These are phyloP conservation scores for Leucocoprinus leucothites DNA, from an alignment of 768 basidiomycete species.

Conservation along the genomic window DNA sequence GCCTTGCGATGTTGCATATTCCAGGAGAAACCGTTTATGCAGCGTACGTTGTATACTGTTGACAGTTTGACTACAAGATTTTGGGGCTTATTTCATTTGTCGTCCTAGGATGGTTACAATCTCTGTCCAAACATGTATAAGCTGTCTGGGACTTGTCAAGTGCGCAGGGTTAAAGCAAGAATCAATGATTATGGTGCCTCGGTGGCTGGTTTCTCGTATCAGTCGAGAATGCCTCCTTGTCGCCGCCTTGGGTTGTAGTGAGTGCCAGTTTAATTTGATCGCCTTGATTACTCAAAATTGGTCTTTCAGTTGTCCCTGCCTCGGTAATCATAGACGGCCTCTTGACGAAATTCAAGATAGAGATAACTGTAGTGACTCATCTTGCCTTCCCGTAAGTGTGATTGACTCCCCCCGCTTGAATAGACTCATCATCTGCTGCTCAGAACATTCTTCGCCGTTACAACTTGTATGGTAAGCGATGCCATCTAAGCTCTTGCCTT, in stretches of 20 bases:
- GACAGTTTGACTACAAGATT: too few species aligned
- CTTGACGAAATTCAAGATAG: not conserved
- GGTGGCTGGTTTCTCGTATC: not conserved
- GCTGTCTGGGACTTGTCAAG: too few species aligned
- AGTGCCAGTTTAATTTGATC: not conserved
- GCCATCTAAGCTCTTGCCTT: not conserved
- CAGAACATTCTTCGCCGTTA: conserved; percentile 8
- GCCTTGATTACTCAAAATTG: not conserved
- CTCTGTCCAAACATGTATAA: not conserved
- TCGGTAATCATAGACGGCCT: not conserved
- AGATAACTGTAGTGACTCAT: not conserved
- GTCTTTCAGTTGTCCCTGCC: not conserved
- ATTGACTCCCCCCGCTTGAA: not conserved
- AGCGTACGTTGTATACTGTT: not conserved
- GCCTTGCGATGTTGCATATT: not conserved
- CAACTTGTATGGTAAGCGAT: conserved; percentile 14
- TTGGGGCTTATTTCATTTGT: not conserved
- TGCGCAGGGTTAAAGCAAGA: too few species aligned
- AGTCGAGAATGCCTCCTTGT: not conserved
- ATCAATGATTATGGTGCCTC: too few species aligned
- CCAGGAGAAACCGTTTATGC: not conserved
- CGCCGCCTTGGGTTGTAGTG: not conserved
- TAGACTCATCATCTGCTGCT: not conserved
- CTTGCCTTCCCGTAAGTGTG: conserved; percentile 12
- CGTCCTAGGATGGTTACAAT: not conserved